Evolutionary conservation across 306 rosid species (phyloP), one percentile per base, ranked within the genome.

Genomic region (Castanea sativa): DNA sequence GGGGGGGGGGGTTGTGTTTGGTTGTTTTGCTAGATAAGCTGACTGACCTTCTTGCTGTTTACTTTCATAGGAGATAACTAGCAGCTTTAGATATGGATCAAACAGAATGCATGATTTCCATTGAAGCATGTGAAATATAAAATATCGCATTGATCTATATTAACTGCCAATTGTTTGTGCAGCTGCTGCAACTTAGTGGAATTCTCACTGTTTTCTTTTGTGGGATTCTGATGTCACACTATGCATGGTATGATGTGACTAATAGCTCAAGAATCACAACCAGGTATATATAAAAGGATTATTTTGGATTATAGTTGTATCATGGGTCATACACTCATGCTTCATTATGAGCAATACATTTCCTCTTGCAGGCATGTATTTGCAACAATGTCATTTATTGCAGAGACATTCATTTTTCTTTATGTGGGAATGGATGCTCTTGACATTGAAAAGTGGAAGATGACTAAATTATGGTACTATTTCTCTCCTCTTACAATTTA

Each of bases 371-470:
- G 98, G 87, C 89, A 92, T 69, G 89, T 90, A 79, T 95, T 95
- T 76, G 91, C 96, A 19, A 87, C 94, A 87, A 84, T 92, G 91
- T 92, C 99, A 4, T 95, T 92, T 67, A 89, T 95, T 61, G 94
- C 95, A 9, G 97, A 92, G 80, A 91, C 97, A 14, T 93, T 93
- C 91, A 92, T 94, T 79, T 92, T 94, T 86, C 95, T 92, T 20
- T 91, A 89, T 49, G 97, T 94, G 81, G 99, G 99, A 65, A 92
- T 91, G 95, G 99, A 94, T 84, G 97, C 99, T 76, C 87, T 94
- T 67, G 99, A 94, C 88, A 85, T 91, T 7, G 94, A 76, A 84
- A 95, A 90, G 91, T 95, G 98, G 99, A 89, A 75, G 83, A 86
- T 91, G 83, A 91, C 89, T 23, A 70, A 88, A 52, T 85, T 95